phyloP scores from a whole-genome alignment of 148 eudicot species.

The Polygonum aviculare region DNA sequence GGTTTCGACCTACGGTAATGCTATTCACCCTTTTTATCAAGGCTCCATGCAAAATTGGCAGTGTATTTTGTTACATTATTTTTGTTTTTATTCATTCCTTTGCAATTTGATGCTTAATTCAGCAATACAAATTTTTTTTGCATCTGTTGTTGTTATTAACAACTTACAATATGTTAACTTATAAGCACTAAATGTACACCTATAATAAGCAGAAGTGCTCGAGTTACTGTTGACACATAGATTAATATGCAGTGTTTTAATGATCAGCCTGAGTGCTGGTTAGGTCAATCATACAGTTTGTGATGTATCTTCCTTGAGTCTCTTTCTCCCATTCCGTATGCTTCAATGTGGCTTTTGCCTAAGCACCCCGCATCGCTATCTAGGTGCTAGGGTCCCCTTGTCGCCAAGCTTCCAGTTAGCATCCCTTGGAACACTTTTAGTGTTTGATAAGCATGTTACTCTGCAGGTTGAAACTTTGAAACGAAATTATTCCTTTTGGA shows the following conservation, averaged over 20 bases:
- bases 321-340: too few relatives aligned
- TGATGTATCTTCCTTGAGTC: too few relatives aligned
- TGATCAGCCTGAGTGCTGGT: too few relatives aligned
- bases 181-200: background rate
- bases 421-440: too few relatives aligned
- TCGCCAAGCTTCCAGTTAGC: too few relatives aligned
- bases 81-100: background rate
- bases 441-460: background rate
- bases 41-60: background rate
- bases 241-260: background rate
- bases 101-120: background rate
- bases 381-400: too few relatives aligned
- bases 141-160: background rate
- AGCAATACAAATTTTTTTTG: background rate
- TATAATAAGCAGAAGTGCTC: background rate
- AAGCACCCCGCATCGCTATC: too few relatives aligned
- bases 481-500: background rate
- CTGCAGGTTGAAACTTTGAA: background rate
- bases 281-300: too few relatives aligned
- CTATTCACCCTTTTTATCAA: background rate
- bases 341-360: too few relatives aligned
- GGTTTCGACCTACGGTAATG: slow-evolving; percentile 88
- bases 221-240: background rate
- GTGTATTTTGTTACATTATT: background rate
- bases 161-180: background rate